A percentile compares a stretch with the other conserved stretches of the same genome.
Evolutionary conservation across 306 rosid species (phyloP).

Genomic region (Luffa acutangula): DNA sequence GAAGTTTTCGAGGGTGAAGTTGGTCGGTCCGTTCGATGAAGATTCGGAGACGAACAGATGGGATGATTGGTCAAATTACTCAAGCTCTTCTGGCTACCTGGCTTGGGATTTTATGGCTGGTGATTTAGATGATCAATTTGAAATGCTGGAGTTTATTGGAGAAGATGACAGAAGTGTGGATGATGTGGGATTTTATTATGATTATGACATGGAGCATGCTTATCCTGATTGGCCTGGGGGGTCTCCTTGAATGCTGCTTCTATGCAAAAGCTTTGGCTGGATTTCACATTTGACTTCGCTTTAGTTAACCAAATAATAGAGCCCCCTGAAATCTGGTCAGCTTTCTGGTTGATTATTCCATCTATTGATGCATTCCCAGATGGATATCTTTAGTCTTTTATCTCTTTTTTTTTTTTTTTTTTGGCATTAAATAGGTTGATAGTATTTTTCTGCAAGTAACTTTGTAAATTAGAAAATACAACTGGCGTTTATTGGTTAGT

Average conservation of each 20-base stretch:
- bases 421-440: neutral
- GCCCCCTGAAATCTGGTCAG: neutral
- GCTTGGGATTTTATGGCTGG: conserved; percentile 69
- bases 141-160: neutral
- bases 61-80: conserved; percentile 58
- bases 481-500: neutral
- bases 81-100: conserved; percentile 36
- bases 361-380: neutral
- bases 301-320: neutral
- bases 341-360: neutral
- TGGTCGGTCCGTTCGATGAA: conserved; percentile 67
- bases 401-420: neutral
- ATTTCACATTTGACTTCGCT: neutral
- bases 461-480: neutral
- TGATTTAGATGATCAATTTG: conserved; percentile 33
- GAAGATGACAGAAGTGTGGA: conserved; percentile 3
- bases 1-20: conserved; percentile 51
- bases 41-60: conserved; percentile 41
- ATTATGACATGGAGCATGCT: neutral
- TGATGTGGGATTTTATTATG: neutral
- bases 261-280: neutral
- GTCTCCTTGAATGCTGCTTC: neutral
- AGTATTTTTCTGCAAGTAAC: neutral
- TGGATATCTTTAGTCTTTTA: neutral
- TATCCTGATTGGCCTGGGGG: neutral